Conservation (phyloP, 2,329 filamentous ascomycete genomes). For the Shiraia sp. region DNA sequence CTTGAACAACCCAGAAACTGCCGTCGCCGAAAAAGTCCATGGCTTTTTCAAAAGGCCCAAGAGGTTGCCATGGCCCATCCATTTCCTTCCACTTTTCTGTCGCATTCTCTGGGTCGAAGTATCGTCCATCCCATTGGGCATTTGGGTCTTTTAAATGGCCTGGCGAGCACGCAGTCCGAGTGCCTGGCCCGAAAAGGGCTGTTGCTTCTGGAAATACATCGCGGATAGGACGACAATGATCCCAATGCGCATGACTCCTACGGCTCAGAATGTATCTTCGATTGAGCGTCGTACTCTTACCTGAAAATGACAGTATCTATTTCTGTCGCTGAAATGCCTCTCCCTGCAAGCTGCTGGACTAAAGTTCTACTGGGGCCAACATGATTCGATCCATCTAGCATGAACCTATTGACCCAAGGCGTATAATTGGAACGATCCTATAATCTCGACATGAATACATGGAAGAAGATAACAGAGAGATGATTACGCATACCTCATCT, state of each 20-base stretch:
- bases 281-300: slow-evolving; percentile 10
- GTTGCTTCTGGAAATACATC: slow-evolving; percentile 34
- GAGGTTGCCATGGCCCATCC: slow-evolving; percentile 31
- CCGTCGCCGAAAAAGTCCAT: slow-evolving; percentile 46
- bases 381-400: slow-evolving; percentile 31
- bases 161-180: slow-evolving; percentile 31
- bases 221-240: slow-evolving; percentile 36
- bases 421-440: slow-evolving; percentile 39
- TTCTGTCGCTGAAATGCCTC: slow-evolving; percentile 21
- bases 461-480: too few species aligned
- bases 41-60: slow-evolving; percentile 43
- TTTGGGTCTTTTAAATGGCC: slow-evolving; percentile 31
- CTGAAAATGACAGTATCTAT: slow-evolving; percentile 37
- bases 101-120: slow-evolving; percentile 33
- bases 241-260: slow-evolving; percentile 40
- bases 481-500: slow-evolving; percentile 24
- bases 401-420: slow-evolving; percentile 38
- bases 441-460: slow-evolving; percentile 2
- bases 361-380: slow-evolving; percentile 33
- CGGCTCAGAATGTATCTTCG: background rate
- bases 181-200: slow-evolving; percentile 37
- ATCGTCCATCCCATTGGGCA: slow-evolving; percentile 39
- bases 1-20: slow-evolving; percentile 45
- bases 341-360: slow-evolving; percentile 28
- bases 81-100: slow-evolving; percentile 36